These are phyloP conservation scores for Xerocomellus dryophilus DNA, from an alignment of 768 basidiomycete genomes.

Conservation along the genomic window DNA sequence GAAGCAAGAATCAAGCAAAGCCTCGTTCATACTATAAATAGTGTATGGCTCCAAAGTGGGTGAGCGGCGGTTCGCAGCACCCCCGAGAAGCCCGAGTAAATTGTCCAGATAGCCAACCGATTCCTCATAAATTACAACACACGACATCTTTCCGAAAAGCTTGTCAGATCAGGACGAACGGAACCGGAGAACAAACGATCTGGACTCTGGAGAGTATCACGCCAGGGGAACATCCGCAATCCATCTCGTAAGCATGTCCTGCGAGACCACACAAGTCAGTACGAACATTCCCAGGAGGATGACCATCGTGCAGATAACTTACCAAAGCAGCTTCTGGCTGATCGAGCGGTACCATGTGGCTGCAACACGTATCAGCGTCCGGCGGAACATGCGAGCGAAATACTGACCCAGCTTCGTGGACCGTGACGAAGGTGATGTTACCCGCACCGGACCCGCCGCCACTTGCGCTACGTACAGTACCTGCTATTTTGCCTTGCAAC, in stretches of 20 bases:
- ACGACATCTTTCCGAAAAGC: neutral
- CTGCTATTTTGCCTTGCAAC: constrained; percentile 51
- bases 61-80: neutral
- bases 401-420: constrained; percentile 77
- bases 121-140: neutral
- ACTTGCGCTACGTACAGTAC: constrained; percentile 69
- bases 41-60: neutral
- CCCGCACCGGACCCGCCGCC: constrained; percentile 64
- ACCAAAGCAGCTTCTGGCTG: constrained; percentile 86
- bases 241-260: constrained; percentile 65
- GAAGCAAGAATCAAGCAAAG: neutral
- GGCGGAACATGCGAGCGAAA: neutral
- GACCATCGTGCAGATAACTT: constrained; percentile 20
- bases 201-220: neutral
- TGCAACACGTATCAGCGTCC: constrained; percentile 27
- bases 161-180: neutral
- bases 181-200: neutral
- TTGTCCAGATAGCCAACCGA: neutral
- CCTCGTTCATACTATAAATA: neutral
- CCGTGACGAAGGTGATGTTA: constrained; percentile 79
- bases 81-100: neutral
- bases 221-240: constrained; percentile 50
- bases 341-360: constrained; percentile 89
- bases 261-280: neutral
- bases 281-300: neutral